Conservation (phyloP, 768 basidiomycete species). For the Termitomyces sp. region DNA sequence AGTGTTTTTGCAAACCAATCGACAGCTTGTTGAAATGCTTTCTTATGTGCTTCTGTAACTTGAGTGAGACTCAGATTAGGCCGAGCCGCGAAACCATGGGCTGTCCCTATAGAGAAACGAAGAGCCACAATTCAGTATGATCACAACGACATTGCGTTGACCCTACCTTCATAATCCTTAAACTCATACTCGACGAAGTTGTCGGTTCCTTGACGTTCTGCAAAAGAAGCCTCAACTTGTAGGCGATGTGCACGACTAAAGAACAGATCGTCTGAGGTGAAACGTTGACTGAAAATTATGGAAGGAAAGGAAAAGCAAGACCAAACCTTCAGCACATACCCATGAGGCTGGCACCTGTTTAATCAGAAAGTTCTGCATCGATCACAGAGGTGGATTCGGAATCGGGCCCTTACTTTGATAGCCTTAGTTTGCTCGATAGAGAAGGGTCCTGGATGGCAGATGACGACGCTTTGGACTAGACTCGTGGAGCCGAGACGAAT, state of each 20-base stretch:
- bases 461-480: constrained; percentile 21
- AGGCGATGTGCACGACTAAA: constrained; percentile 17
- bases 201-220: constrained; percentile 20
- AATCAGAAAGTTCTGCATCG: background rate
- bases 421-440: constrained; percentile 17
- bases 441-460: constrained; percentile 23
- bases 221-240: constrained; percentile 22
- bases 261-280: constrained; percentile 20
- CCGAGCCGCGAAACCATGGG: constrained; percentile 26
- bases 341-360: constrained; percentile 24
- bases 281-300: background rate
- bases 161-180: constrained; percentile 22
- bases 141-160: background rate
- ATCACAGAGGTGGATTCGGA: background rate
- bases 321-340: constrained; percentile 25
- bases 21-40: constrained; percentile 26
- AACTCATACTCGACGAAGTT: constrained; percentile 24
- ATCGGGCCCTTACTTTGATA: constrained; percentile 18
- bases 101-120: constrained; percentile 18
- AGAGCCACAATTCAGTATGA: background rate
- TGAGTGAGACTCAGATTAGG: constrained; percentile 24
- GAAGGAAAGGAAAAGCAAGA: background rate
- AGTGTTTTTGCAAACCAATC: constrained; percentile 23
- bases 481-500: constrained; percentile 19
- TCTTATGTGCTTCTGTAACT: constrained; percentile 24